Evolutionary conservation across 108 stramenopile species (phyloP).

Genomic region (Cyclostephanos tholiformis): DNA sequence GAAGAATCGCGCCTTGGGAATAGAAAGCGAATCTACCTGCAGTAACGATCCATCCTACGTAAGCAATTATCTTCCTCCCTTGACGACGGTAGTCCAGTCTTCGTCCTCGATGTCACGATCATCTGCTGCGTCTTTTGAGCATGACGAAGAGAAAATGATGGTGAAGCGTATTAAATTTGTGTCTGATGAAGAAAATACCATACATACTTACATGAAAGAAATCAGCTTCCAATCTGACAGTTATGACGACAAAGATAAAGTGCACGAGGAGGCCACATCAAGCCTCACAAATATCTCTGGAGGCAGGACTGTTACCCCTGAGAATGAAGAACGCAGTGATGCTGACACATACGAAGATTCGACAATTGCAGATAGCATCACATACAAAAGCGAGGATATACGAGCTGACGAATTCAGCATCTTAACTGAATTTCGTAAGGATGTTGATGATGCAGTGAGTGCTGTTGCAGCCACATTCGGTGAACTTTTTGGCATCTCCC

Average conservation of each 20-base stretch:
- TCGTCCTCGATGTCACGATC: neutral
- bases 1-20: conserved; percentile 23
- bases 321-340: conserved; percentile 23
- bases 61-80: neutral
- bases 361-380: conserved; percentile 28
- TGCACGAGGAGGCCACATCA: conserved; percentile 7
- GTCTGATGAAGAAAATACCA: conserved; percentile 29
- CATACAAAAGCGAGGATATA: conserved; percentile 21
- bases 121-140: neutral
- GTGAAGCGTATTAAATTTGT: conserved; percentile 29
- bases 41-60: conserved; percentile 1
- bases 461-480: conserved; percentile 38
- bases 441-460: conserved; percentile 35
- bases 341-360: conserved; percentile 37
- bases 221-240: neutral
- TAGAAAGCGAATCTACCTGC: conserved; percentile 8
- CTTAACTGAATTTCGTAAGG: conserved; percentile 19
- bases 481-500: conserved; percentile 17
- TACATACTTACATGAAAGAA: conserved; percentile 33
- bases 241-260: conserved; percentile 12
- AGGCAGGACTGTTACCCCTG: neutral
- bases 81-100: conserved; percentile 6
- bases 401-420: neutral
- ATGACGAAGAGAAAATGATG: neutral
- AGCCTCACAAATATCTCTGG: neutral